Evolutionary conservation across 176 grass and related monocot genomes (phyloP).

Genomic region (Areca catechu): DNA sequence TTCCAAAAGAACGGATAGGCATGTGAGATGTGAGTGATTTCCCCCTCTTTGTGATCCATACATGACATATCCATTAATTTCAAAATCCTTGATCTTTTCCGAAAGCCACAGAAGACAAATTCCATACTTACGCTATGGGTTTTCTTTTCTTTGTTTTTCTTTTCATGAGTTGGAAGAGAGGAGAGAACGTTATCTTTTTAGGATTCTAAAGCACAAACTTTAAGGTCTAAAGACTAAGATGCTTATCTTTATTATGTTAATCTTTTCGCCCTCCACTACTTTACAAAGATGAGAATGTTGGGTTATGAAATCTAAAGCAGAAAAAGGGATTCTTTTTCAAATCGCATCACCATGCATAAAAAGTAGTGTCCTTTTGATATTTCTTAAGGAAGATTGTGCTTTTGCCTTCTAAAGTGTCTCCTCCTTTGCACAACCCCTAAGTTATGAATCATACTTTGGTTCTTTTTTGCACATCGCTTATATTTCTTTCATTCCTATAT

Average conservation of each 20-base stretch:
- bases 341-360: constrained; percentile 46
- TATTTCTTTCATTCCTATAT: neutral
- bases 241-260: constrained; percentile 46
- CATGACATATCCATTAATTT: no score
- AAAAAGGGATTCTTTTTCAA: constrained; percentile 35
- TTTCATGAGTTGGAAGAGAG: neutral
- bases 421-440: constrained; percentile 39
- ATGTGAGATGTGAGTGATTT: neutral
- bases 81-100: neutral
- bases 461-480: constrained; percentile 1
- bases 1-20: constrained; percentile 10
- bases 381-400: constrained; percentile 24
- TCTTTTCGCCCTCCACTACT: constrained; percentile 35
- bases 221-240: constrained; percentile 39
- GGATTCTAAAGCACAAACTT: constrained; percentile 48
- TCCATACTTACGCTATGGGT: constrained; percentile 23
- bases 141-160: constrained; percentile 3
- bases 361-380: constrained; percentile 50
- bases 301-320: constrained; percentile 25
- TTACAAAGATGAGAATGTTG: constrained; percentile 37
- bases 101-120: constrained; percentile 24
- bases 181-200: constrained; percentile 34
- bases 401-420: constrained; percentile 28
- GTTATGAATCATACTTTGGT: constrained; percentile 36
- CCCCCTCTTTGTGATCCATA: no score